Evolutionary conservation across 2,329 filamentous ascomycete species (phyloP).

Genomic region (Fonsecaea multimorphosa): DNA sequence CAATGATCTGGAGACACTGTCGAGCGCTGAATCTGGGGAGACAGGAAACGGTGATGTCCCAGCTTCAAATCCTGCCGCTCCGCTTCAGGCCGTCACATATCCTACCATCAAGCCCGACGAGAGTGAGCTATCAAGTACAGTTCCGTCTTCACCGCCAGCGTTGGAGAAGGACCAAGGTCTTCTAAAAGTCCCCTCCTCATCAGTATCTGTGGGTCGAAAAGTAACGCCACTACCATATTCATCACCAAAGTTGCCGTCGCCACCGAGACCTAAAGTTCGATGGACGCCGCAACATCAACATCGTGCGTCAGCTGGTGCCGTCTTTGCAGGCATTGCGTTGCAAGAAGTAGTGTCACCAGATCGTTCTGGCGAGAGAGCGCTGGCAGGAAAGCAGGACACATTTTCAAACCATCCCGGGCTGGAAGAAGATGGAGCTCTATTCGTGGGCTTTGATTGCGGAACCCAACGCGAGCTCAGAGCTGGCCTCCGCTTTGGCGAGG

Average conservation of each 20-base stretch:
- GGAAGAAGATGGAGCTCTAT: conserved; percentile 26
- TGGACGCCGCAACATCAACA: conserved; percentile 28
- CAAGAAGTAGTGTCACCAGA: conserved; percentile 34
- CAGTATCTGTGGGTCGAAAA: conserved; percentile 27
- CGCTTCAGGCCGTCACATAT: not conserved
- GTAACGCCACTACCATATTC: conserved; percentile 37
- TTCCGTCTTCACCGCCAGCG: conserved; percentile 38
- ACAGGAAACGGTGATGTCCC: not conserved
- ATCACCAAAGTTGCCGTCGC: conserved; percentile 38
- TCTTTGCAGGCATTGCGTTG: conserved; percentile 33
- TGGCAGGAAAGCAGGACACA: conserved; percentile 25
- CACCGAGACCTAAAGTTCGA: conserved; percentile 40
- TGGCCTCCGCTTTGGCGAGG: conserved; percentile 51
- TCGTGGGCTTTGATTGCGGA: conserved; percentile 45
- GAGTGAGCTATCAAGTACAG: conserved; percentile 37
- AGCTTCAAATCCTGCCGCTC: conserved; percentile 2
- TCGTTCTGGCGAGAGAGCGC: conserved; percentile 16
- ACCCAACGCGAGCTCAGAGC: conserved; percentile 50
- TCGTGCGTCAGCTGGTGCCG: conserved; percentile 31
- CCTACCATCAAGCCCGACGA: conserved; percentile 24
- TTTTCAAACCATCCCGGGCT: conserved; percentile 7
- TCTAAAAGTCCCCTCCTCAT: conserved; percentile 23
- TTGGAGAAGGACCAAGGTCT: conserved; percentile 18
- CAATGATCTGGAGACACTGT: not conserved
- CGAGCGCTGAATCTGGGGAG: not conserved